Evolutionary conservation across 345 rosid species (phyloP), one percentile per base, ranked within the genome.

Genomic region (Barbarea vulgaris): DNA sequence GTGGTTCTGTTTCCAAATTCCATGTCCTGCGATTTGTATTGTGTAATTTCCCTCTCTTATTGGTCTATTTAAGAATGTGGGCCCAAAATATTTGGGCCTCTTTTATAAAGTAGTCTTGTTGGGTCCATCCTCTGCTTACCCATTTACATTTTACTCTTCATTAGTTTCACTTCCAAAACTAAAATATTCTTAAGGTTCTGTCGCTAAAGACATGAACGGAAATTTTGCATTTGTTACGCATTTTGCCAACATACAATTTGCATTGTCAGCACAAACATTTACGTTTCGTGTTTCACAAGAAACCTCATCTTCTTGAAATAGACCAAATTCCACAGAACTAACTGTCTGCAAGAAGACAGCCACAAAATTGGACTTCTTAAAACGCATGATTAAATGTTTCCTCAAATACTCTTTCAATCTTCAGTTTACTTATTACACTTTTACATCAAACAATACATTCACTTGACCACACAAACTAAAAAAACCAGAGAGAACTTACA

Each of bases 151-250:
- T 18, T 18, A 33, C 25, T 2, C 33, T 39, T 13, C n/a, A 39
- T 39, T 11, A 12, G 42, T n/a, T n/a, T n/a, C n/a, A n/a, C n/a
- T n/a, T n/a, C n/a, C n/a, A n/a, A n/a, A n/a, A n/a, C n/a, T 11
- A 27, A 27, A 27, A 2, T 1, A 4, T 44, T n/a, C 28, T 8
- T 4, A 54, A 46, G 67, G 42, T 47, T 44, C 22, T 46, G 55
- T 76, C 48, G 54, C 75, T 47, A 69, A 69, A 69, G 39, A 31
- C 70, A 52, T 69, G 79, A 61, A 39, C 79, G 74, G n/a, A 76
- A 37, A 12, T 41, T 39, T 52, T 53, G 75, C 75, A 61, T 44
- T 61, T 60, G 46, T 61, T 67, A 28, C 14, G 53, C 60, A 22
- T 58, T 44, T 50, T 31, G 28, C 36, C 64, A 69, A 41, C 74